phyloP scores from a whole-genome alignment of 495 filamentous ascomycete species.

The Paragyromitra xinjiangensis region DNA sequence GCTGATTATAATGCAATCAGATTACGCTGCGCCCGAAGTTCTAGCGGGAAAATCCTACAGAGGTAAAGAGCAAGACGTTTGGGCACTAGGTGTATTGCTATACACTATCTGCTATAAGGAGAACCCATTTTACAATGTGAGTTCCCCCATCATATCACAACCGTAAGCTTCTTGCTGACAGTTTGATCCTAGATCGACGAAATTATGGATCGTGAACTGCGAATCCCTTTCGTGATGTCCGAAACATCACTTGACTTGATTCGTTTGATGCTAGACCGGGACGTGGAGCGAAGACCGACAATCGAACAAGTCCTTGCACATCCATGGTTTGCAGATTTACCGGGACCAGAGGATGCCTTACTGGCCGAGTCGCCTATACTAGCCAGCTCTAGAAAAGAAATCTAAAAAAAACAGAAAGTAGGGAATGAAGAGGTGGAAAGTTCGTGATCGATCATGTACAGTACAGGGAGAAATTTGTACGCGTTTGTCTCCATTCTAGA shows the following conservation, averaged over 20 bases:
- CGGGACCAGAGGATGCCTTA: constrained; percentile 53
- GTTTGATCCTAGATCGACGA: constrained; percentile 74
- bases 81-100: constrained; percentile 96
- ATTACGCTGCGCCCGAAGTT: constrained; percentile 97
- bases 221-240: constrained; percentile 90
- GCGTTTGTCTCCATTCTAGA: constrained; percentile 50
- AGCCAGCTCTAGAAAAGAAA: constrained; percentile 38
- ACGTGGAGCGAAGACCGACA: constrained; percentile 79
- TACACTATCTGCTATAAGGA: constrained; percentile 99
- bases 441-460: constrained; percentile 39
- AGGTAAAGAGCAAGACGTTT: constrained; percentile 97
- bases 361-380: constrained; percentile 50
- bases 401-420: constrained; percentile 1
- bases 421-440: not conserved
- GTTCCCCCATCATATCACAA: constrained; percentile 1
- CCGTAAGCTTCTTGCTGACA: constrained; percentile 6
- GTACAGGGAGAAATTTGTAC: constrained; percentile 42
- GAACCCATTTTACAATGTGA: constrained; percentile 91
- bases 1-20: constrained; percentile 62
- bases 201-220: constrained; percentile 95
- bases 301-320: constrained; percentile 88
- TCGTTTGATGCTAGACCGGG: constrained; percentile 85
- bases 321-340: constrained; percentile 69
- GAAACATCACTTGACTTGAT: constrained; percentile 91
- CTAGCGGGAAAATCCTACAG: constrained; percentile 92